Evolutionary conservation across 2,329 filamentous ascomycete species (phyloP), one percentile per base, ranked within the genome.

Genomic region (Aspergillus tubingensis): DNA sequence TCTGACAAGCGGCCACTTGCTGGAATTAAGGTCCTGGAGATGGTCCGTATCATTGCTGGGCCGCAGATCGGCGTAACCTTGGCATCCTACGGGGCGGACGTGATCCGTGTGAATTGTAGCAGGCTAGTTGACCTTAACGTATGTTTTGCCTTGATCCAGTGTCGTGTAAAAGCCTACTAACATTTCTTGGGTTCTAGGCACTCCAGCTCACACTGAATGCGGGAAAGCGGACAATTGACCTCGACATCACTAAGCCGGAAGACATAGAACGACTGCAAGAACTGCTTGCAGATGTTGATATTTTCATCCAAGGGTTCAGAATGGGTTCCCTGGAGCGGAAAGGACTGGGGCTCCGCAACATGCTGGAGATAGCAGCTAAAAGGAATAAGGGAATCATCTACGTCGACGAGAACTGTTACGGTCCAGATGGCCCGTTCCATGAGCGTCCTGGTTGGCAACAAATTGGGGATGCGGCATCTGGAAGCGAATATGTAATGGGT

Each of bases 221-320:
- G 11, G 62, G 62, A 23, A 61, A 61, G 41, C 52, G 60, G 1
- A 61, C 60, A 2, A 59, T 62, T n/a, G 62, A 65, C n/a, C 48
- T 85, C 2, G 79, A 86, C 63, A 77, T 85, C 44, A 74, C 76
- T 32, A 70, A 76, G 4, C 63, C 74, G 1, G 67, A 71, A 1
- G 80, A 80, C 55, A 74, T 72, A 51, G 67, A 67, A 3, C 72
- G 76, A 3, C 68, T 83, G 0, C 67, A 73, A 2, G 68, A 73
- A 2, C 74, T 85, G 2, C 65, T 85, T n/a, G 66, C 69, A 6
- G 80, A 82, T 1, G 82, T 80, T 2, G 83, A 86, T 66, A 78
- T 85, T 39, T 79, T 85, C 59, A 69, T 85, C 21, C 80, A 84
- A 62, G 82, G 83, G 32, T 85, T 80, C 73, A 74, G 82, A 5